These are phyloP conservation scores for Mycena capillaripes DNA, from an alignment of 768 basidiomycete genomes.

Conservation along the genomic window DNA sequence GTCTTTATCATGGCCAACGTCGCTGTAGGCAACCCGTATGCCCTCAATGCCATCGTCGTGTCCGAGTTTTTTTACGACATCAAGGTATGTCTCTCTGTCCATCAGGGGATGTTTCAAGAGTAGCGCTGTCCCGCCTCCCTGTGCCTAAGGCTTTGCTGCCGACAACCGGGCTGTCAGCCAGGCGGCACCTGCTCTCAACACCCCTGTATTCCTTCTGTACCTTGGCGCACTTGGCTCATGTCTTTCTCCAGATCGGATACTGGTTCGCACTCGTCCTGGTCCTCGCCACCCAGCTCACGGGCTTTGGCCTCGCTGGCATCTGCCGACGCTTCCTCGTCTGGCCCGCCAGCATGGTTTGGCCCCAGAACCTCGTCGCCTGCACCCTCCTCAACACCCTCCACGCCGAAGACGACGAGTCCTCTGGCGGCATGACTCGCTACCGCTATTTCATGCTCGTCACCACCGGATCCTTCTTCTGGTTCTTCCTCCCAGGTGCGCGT, in stretches of 20 bases:
- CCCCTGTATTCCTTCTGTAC: no score
- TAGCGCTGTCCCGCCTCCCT: background rate
- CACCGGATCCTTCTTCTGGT: constrained; percentile 83
- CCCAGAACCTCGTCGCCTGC: constrained; percentile 92
- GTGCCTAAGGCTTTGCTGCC: background rate
- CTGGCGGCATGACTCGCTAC: constrained; percentile 78
- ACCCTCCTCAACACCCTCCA: constrained; percentile 97
- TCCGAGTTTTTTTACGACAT: constrained; percentile 82
- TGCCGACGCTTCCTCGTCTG: constrained; percentile 93
- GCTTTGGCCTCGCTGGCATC: constrained; percentile 93
- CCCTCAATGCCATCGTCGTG: constrained; percentile 90
- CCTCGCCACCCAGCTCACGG: constrained; percentile 93
- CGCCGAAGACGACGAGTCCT: constrained; percentile 88
- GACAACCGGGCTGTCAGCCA: no score
- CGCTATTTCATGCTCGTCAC: constrained; percentile 83
- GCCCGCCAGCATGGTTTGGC: constrained; percentile 99
- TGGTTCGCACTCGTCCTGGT: constrained; percentile 89
- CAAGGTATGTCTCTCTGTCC: constrained; percentile 39
- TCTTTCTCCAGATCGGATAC: constrained; percentile 61
- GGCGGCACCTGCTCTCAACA: no score
- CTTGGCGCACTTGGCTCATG: background rate
- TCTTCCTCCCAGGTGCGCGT: constrained; percentile 88
- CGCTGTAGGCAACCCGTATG: constrained; percentile 80
- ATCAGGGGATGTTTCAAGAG: constrained; percentile 6
- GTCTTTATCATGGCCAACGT: constrained; percentile 96